Base-by-base conservation (phyloP, 2,329 filamentous ascomycete genomes). In the Neofusicoccum sp. region DNA sequence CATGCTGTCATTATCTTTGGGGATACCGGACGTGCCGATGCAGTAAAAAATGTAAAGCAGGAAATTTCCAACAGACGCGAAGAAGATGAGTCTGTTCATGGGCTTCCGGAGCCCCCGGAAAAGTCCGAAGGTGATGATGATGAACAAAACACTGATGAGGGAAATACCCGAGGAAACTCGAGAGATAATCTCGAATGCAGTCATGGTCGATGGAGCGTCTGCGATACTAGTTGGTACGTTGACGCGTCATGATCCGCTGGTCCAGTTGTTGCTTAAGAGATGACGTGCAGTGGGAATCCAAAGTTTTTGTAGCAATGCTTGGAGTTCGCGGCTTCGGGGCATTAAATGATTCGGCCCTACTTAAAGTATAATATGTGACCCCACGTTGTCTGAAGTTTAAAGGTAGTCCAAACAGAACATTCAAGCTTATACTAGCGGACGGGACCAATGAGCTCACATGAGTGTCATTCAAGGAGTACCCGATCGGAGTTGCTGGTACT, bases 81-180 rank as follows among this genome's bases (percentile, higher is more conserved):
- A 93, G 73, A 95, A 93, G 6, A 93, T 87, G 0, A 96, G 81
- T 16, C 91, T 82, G 69, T 95, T 95, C 76, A 95, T 92, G 14
- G 90, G 89, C 69, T 92, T 93, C 69, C 89, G 89, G 70, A 95
- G 93, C 5, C 82, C 81, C n/a, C 80, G 81, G 31, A 87, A 89
- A 14, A 75, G 73, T 31, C 84, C 75, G 69, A 93, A 95, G 2
- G 89, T 91, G 59, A 79, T 67, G 57, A 93, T 86, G 68, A 91
- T 88, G 71, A 93, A 85, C 30, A 87, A 66, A 43, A 87, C 89
- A 59, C 89, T 90, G 1, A 89, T 54, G 0, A 95, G 72, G 1
- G 90, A 93, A 43, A 92, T 74, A 5, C 0, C 90, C 93, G 69
- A 86, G 85, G 16, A 83, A 76, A 49, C 90, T 82, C 73, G 91